Percentiles rank a stretch among this genome's conserved stretches.
phyloP scores from a whole-genome alignment of 140 eudicot genomes.

The Erigeron philadelphicus region DNA sequence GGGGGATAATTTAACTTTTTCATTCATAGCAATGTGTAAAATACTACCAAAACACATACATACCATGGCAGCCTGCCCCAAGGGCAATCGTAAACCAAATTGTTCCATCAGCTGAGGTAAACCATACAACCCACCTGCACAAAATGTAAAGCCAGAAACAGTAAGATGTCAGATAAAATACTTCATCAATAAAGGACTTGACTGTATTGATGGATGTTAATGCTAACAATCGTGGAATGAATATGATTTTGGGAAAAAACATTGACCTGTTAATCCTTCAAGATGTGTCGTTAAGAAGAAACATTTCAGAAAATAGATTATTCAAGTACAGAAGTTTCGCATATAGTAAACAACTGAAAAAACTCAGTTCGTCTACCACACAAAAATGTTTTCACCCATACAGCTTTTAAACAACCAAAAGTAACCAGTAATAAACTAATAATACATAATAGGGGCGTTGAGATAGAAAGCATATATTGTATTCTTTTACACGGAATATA shows the following conservation, averaged over 20 bases:
- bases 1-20: background rate
- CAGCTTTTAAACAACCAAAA: no score
- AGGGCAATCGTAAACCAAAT: conserved; percentile 69
- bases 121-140: conserved; percentile 72
- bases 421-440: no score
- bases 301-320: no score
- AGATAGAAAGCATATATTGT: no score
- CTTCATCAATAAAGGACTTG: background rate
- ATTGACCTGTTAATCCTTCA: no score
- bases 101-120: conserved; percentile 86
- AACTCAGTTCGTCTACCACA: no score
- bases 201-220: background rate
- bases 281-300: no score
- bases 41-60: background rate
- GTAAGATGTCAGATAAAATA: background rate
- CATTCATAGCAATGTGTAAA: background rate
- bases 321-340: no score
- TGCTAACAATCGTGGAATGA: background rate
- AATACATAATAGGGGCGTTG: no score
- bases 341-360: no score
- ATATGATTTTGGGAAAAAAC: background rate
- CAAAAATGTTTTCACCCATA: no score
- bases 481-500: no score
- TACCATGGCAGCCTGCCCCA: conserved; percentile 65
- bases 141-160: background rate